Evolutionary conservation across 2,329 filamentous ascomycete genomes (phyloP).

Genomic region (Aspergillus unguis): DNA sequence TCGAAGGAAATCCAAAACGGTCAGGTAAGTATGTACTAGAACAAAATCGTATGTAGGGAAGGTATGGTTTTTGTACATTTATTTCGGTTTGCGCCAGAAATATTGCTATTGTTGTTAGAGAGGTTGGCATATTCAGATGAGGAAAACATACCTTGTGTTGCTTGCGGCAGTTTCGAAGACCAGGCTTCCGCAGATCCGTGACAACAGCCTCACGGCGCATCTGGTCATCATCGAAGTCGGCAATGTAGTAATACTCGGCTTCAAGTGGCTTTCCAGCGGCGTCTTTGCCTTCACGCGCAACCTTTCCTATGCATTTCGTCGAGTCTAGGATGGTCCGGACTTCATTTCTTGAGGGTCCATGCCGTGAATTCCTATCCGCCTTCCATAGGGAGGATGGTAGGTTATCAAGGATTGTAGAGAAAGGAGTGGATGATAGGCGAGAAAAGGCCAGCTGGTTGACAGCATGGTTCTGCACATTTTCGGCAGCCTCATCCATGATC

Average conservation of each 20-base stretch:
- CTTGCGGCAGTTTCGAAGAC: conserved; percentile 83
- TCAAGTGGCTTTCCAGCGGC: conserved; percentile 90
- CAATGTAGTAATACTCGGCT: conserved; percentile 95
- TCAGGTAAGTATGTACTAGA: conserved; percentile 37
- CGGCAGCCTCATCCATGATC: conserved; percentile 25
- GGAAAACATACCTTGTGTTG: conserved; percentile 79
- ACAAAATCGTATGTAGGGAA: conserved; percentile 14
- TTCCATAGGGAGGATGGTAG: conserved; percentile 64
- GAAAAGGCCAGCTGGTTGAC: conserved; percentile 96
- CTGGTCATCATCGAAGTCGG: conserved; percentile 77
- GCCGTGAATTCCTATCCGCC: conserved; percentile 46
- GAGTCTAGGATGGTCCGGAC: conserved; percentile 70
- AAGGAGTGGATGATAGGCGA: conserved; percentile 81
- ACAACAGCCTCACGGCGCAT: conserved; percentile 78
- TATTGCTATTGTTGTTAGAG: conserved; percentile 57
- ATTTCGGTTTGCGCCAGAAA: conserved; percentile 65
- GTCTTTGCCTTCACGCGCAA: conserved; percentile 87
- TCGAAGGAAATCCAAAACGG: conserved; percentile 20
- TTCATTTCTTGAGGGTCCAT: conserved; percentile 56
- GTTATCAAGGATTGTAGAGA: conserved; percentile 84
- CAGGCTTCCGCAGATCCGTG: conserved; percentile 81
- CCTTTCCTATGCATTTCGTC: conserved; percentile 79
- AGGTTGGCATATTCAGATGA: background rate
- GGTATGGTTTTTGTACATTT: conserved; percentile 17
- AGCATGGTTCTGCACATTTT: conserved; percentile 68